Evolutionary conservation across 1,284 basidiomycete genomes (phyloP).

Genomic region (Leccinum pachyderme): DNA sequence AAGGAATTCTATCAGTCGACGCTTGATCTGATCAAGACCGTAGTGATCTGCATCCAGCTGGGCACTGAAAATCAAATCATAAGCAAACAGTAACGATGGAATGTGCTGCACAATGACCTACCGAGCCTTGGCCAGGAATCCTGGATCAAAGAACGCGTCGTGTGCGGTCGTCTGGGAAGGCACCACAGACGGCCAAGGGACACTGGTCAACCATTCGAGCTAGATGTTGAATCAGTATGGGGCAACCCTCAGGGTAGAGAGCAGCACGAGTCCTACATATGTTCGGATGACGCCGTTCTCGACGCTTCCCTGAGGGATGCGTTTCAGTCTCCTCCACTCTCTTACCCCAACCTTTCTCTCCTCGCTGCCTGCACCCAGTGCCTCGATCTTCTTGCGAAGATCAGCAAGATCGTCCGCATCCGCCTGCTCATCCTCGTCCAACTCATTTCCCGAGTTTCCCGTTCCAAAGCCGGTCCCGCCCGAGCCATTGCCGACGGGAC

Average conservation of each 20-base stretch:
- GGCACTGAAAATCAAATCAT: constrained; percentile 31
- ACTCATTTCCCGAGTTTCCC: constrained; percentile 37
- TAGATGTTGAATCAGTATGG: constrained; percentile 26
- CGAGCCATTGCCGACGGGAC: constrained; percentile 11
- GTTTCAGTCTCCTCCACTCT: constrained; percentile 75
- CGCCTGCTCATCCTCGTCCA: constrained; percentile 72
- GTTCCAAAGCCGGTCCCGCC: constrained; percentile 18
- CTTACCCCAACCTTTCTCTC: constrained; percentile 80
- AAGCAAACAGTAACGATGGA: not conserved
- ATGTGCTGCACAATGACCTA: constrained; percentile 10
- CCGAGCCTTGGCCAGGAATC: constrained; percentile 62
- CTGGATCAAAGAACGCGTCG: constrained; percentile 44
- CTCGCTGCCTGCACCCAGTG: constrained; percentile 72
- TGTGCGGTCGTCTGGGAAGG: constrained; percentile 23
- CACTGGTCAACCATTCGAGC: constrained; percentile 82
- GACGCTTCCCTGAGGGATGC: constrained; percentile 74
- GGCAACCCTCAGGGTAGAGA: not conserved
- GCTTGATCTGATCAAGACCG: constrained; percentile 88
- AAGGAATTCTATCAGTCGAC: constrained; percentile 85
- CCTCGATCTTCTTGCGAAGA: constrained; percentile 76
- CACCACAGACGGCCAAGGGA: constrained; percentile 67
- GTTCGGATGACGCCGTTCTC: constrained; percentile 76
- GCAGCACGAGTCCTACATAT: constrained; percentile 47
- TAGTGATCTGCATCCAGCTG: constrained; percentile 89
- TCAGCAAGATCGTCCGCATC: constrained; percentile 80